Base-by-base conservation (phyloP, 179 eudicot species). In the Drosera spatulata region DNA sequence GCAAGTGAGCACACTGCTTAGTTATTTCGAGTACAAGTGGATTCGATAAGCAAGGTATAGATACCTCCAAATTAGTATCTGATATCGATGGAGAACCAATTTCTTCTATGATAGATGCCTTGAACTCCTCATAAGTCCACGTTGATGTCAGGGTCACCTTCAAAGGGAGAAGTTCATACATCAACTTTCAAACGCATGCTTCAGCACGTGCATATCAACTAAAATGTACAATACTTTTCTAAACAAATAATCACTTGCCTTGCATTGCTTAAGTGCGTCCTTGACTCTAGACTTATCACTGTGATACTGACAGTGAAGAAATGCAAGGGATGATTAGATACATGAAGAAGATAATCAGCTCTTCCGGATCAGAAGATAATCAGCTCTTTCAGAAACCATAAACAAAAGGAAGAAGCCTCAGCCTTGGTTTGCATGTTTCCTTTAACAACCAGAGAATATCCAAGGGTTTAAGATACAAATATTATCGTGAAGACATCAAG, bases 281-380 rank as follows among this genome's bases (percentile, higher is more conserved):
- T 94, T 94, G 57, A 94, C 42, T 50, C 83, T 78, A 61, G 74
- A 73, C 73, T 87, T 94, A 75, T 94, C 99, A 50, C 87, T 96
- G 66, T 83, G 85, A 64, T 90, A 94, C 99, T 94, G 95, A 55
- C 62, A 68, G 38, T 13, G 56, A 47, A 61, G 44, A 53, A 22
- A 44, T 49, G 58, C 47, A 50, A 54, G 61, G 63, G 39, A 39
- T 60, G 58, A 49, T 63, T 13, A 53, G 59, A 53, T 53, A 14
- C 40, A 61, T 6, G 10, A 39, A 61, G 39, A 61, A 44, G 53
- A 33, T 11, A 39, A 48, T 22, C 33, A 22, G 33, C 33, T 22
- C 33, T 22, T 22, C 33, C 33, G 33, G 33, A 22, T 22, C 33
- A 22, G 33, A 22, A 22, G 33, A 22, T 22, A 22, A 22, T 22